Percentiles rank a stretch among this genome's conserved stretches.
These are phyloP conservation scores for Volvariella volvacea DNA, from an alignment of 1,284 basidiomycete genomes.

Conservation along the genomic window DNA sequence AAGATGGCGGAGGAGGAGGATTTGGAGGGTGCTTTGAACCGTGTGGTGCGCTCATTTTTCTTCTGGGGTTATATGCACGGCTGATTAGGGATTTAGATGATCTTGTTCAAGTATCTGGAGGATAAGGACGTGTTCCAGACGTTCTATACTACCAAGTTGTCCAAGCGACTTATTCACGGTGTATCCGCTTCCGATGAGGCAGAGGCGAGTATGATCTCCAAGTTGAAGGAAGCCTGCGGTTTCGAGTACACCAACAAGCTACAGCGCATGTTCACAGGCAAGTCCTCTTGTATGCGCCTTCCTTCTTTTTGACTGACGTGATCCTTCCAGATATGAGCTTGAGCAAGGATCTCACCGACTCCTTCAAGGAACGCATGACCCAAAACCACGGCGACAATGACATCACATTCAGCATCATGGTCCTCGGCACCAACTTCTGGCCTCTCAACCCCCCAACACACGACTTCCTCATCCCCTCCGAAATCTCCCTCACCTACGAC, in stretches of 20 bases:
- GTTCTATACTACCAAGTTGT: constrained; percentile 97
- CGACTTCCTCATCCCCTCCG: constrained; percentile 86
- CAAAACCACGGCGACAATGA: constrained; percentile 81
- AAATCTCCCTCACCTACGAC: constrained; percentile 84
- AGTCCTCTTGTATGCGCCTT: constrained; percentile 14
- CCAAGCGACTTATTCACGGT: constrained; percentile 89
- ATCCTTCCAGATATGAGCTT: constrained; percentile 77
- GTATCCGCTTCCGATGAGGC: constrained; percentile 95
- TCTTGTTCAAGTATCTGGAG: constrained; percentile 98
- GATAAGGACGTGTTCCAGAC: constrained; percentile 99
- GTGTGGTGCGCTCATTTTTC: constrained; percentile 61
- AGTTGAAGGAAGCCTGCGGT: constrained; percentile 96
- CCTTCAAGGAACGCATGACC: constrained; percentile 92
- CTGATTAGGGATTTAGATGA: constrained; percentile 58
- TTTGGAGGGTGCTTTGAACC: constrained; percentile 85
- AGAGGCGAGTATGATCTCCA: constrained; percentile 98
- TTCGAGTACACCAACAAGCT: constrained; percentile 99
- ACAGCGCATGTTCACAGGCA: constrained; percentile 96
- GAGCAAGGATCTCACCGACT: constrained; percentile 93
- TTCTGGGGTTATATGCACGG: background rate
- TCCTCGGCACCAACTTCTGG: constrained; percentile 96
- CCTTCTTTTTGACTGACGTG: background rate
- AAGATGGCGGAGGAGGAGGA: constrained; percentile 91
- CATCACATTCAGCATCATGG: constrained; percentile 90
- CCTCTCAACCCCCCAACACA: constrained; percentile 80